Base-by-base conservation (phyloP, 805 yeast species). In the Schizosaccharomyces japonicus region DNA sequence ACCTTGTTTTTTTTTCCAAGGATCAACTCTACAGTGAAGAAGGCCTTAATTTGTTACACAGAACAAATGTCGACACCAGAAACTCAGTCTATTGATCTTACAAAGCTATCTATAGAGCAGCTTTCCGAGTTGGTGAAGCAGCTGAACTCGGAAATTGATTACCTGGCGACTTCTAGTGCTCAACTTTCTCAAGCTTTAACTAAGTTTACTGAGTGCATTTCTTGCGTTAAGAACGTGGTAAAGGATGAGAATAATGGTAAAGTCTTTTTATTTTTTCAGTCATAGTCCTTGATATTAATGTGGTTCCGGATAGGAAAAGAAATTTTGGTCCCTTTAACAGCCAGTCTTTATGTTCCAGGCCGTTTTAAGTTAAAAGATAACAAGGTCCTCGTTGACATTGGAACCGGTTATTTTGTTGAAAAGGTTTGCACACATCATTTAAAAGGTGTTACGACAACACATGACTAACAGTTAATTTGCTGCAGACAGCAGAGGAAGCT, bases 401-500 rank as follows among this genome's bases (percentile, higher is more conserved):
- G 98, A 31, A 90, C 98, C 0, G 96, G 96, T 2, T 90, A 90
- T 59, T 90, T 72, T 58, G 85, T 84, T 15, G 94, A 83, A 58
- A 90, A 90, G 54, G 58, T 54, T 31, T 34, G 7, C n/a, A n/a
- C n/a, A n/a, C 13, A 8, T 29, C 7, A 29, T 29, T 8, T 29
- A 29, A 8, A 29, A 29, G 32, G 13, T 7, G 13, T 29, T 29
- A 8, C 13, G 7, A 29, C 7, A 29, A 7, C 32, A 8, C 7
- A 29, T 13, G 32, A 32, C n/a, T 7, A 32, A 32, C 4, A n/a
- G n/a, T n/a, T n/a, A n/a, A n/a, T n/a, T n/a, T n/a, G 6, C 23
- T 19, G 17, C 26, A 36, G 42, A 19, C 25, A 2, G 42, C 42
- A 7, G 25, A 6, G 13, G 42, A 36, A 15, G 42, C 42, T 5